These are phyloP conservation scores for Kluyveromyces starmeri DNA, from an alignment of 805 yeast genomes.

Conservation along the genomic window DNA sequence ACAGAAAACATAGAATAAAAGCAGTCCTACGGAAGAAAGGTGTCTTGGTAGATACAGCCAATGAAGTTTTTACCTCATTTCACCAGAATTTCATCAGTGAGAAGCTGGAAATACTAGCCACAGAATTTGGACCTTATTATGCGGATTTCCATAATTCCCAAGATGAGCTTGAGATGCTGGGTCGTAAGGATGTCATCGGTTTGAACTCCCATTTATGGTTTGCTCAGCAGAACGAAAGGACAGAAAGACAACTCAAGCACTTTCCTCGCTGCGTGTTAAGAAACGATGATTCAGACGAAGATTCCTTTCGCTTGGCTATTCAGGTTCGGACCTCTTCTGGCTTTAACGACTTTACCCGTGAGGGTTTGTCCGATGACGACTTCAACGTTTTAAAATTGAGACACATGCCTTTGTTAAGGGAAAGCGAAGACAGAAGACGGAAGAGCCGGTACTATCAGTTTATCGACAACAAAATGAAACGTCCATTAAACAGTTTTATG, in stretches of 20 bases:
- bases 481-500: conserved; percentile 10
- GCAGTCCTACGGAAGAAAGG: conserved; percentile 2
- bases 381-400: conserved; percentile 6
- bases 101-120: conserved; percentile 7
- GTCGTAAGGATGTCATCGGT: conserved; percentile 2
- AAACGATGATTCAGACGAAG: background rate
- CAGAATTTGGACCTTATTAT: conserved; percentile 1
- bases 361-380: conserved; percentile 5
- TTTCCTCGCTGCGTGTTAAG: conserved; percentile 8
- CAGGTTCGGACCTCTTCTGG: conserved; percentile 10
- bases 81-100: conserved; percentile 4
- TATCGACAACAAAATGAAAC: conserved; percentile 10
- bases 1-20: conserved; percentile 2
- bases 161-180: conserved; percentile 2
- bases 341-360: conserved; percentile 7
- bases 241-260: conserved; percentile 6
- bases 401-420: conserved; percentile 8
- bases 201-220: conserved; percentile 6
- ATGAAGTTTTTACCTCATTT: conserved; percentile 6
- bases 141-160: background rate
- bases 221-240: conserved; percentile 4
- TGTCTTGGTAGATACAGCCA: background rate
- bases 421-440: conserved; percentile 10
- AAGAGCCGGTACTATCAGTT: conserved; percentile 10
- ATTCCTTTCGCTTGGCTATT: conserved; percentile 2